phyloP scores from a whole-genome alignment of 2,329 filamentous ascomycete species.

The Penicillium digitatum region DNA sequence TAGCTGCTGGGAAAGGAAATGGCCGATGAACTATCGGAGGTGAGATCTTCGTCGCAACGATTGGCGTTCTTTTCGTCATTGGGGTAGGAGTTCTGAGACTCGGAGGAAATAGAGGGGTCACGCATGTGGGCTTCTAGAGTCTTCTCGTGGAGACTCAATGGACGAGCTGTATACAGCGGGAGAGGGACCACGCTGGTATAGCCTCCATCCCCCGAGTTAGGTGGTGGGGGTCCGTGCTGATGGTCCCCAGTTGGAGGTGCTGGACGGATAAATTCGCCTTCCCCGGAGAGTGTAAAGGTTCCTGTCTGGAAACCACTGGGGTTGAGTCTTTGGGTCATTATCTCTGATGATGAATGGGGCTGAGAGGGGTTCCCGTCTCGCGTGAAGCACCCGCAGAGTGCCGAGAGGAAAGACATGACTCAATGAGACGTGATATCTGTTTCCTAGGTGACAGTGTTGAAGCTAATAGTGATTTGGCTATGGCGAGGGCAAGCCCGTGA shows the following conservation, averaged over 20 bases:
- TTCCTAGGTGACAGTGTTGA: not conserved
- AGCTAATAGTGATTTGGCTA: not conserved
- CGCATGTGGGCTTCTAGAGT: conserved; percentile 36
- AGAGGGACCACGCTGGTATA: conserved; percentile 36
- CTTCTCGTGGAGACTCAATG: conserved; percentile 40
- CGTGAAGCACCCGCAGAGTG: conserved; percentile 26
- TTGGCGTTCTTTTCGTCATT: conserved; percentile 33
- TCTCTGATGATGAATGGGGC: conserved; percentile 10
- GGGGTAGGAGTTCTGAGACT: conserved; percentile 9
- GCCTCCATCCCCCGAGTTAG: conserved; percentile 25
- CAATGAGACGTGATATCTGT: not conserved
- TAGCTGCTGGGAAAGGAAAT: conserved; percentile 44
- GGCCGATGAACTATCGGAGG: conserved; percentile 40
- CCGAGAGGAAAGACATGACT: conserved; percentile 24
- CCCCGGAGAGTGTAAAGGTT: conserved; percentile 14
- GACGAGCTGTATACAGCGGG: conserved; percentile 41
- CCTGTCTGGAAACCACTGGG: conserved; percentile 21
- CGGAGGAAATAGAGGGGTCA: conserved; percentile 29
- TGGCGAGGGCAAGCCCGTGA: not conserved
- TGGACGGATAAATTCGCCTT: conserved; percentile 19
- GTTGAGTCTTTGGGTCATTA: conserved; percentile 3
- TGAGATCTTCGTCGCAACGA: conserved; percentile 31
- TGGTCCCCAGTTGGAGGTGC: conserved; percentile 2
- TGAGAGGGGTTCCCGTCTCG: conserved; percentile 9
- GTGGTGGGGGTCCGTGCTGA: conserved; percentile 17